Percentiles rank a stretch among this genome's conserved stretches.
Evolutionary conservation across 1,284 basidiomycete genomes (phyloP).

Genomic region (Paramarasmius palmivorus): DNA sequence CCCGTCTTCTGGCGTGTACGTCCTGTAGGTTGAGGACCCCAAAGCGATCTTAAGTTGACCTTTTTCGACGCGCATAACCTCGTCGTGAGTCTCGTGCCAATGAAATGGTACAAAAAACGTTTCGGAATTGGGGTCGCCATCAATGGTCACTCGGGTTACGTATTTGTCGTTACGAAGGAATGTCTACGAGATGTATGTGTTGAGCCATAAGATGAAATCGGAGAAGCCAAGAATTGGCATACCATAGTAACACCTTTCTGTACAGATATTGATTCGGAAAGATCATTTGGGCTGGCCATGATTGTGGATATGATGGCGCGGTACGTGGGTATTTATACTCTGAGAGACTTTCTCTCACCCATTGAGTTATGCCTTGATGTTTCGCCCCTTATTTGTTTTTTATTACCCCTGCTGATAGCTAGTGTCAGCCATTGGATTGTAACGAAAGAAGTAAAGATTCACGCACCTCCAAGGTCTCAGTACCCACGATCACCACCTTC

Average conservation of each 20-base stretch:
- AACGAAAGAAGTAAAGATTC: neutral
- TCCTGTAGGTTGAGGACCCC: slow-evolving; percentile 17
- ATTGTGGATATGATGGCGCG: no score
- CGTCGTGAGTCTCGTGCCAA: slow-evolving; percentile 34
- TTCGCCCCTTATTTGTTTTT: no score
- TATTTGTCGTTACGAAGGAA: slow-evolving; percentile 4
- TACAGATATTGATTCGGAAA: neutral
- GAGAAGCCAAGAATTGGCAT: neutral
- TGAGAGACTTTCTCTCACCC: no score
- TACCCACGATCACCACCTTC: slow-evolving; percentile 12
- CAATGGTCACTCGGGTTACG: neutral
- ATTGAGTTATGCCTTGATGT: no score
- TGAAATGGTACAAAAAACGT: slow-evolving; percentile 27
- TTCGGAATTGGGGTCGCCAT: slow-evolving; percentile 12
- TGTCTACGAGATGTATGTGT: neutral
- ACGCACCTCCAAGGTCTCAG: neutral
- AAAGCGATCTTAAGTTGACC: slow-evolving; percentile 29
- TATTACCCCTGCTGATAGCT: no score
- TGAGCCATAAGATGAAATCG: neutral
- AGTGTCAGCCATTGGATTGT: no score
- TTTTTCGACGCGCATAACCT: slow-evolving; percentile 29
- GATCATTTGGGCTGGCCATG: no score
- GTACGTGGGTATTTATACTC: no score
- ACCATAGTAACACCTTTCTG: slow-evolving; percentile 6
- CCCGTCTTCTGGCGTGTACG: slow-evolving; percentile 29